A percentile compares a stretch with the other conserved stretches of the same genome.
These are phyloP conservation scores for Alloteropsis semialata DNA, from an alignment of 176 grass and related monocot genomes.

Conservation along the genomic window DNA sequence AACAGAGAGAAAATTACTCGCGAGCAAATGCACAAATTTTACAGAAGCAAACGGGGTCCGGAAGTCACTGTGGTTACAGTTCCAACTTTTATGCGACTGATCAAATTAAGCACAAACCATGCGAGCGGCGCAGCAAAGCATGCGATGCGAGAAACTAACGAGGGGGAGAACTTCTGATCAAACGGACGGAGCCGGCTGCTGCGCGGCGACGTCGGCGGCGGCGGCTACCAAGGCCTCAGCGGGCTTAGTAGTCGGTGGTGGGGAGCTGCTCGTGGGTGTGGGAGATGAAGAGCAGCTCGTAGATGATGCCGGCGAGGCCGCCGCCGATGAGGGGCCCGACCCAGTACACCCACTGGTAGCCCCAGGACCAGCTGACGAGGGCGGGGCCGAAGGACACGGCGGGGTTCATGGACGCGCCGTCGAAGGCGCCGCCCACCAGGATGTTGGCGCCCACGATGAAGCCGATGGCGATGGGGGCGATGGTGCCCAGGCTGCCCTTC, in stretches of 20 bases:
- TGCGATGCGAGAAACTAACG: too few species aligned
- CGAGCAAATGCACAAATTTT: too few species aligned
- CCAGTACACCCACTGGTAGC: conserved; percentile 92
- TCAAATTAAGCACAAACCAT: too few species aligned
- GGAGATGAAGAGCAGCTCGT: conserved; percentile 80
- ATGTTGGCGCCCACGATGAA: conserved; percentile 97
- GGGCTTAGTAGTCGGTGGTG: conserved; percentile 63
- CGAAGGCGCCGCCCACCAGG: conserved; percentile 76
- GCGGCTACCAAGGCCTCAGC: too few species aligned
- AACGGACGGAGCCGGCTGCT: too few species aligned
- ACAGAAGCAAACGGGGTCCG: too few species aligned
- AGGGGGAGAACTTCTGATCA: too few species aligned
- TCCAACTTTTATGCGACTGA: too few species aligned
- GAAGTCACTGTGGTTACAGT: too few species aligned
- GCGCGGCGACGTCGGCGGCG: too few species aligned
- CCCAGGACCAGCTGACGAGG: conserved; percentile 94
- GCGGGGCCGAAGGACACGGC: conserved; percentile 92
- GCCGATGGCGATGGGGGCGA: conserved; percentile 89
- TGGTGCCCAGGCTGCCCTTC: conserved; percentile 81
- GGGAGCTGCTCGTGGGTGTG: conserved; percentile 79
- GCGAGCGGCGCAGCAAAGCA: too few species aligned
- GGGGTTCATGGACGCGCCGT: conserved; percentile 95
- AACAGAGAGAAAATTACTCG: too few species aligned
- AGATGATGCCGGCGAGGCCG: conserved; percentile 70
- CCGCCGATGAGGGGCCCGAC: conserved; percentile 85